phyloP scores from a whole-genome alignment of 2,329 filamentous ascomycete species.

The Colletotrichum lupini region DNA sequence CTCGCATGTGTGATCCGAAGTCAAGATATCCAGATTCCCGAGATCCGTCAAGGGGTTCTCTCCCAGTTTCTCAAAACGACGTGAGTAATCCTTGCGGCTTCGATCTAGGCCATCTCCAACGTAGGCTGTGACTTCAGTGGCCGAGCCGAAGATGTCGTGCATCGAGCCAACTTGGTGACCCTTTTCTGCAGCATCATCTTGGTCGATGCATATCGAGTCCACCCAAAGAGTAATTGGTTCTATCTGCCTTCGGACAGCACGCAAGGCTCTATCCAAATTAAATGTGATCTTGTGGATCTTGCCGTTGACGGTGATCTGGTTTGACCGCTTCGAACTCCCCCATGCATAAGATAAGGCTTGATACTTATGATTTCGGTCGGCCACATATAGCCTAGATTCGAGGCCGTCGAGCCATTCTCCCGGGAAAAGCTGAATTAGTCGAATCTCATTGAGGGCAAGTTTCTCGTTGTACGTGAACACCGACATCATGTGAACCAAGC shows the following conservation, averaged over 20 bases:
- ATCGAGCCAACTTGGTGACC: constrained; percentile 32
- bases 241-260: constrained; percentile 38
- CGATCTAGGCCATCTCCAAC: constrained; percentile 26
- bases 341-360: constrained; percentile 44
- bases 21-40: no score
- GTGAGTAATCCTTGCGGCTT: constrained; percentile 10
- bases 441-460: constrained; percentile 4
- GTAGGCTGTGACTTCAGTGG: constrained; percentile 15
- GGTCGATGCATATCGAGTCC: constrained; percentile 37
- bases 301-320: constrained; percentile 39
- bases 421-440: constrained; percentile 22
- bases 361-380: constrained; percentile 27
- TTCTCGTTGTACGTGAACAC: background rate
- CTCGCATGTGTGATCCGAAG: no score
- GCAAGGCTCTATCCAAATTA: constrained; percentile 43
- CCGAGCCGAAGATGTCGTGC: constrained; percentile 24
- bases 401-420: constrained; percentile 31
- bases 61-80: constrained; percentile 1
- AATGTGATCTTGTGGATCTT: constrained; percentile 37
- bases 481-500: background rate
- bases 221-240: constrained; percentile 13
- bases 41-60: background rate
- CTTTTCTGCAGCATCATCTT: constrained; percentile 30
- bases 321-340: constrained; percentile 37
- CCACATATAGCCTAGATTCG: constrained; percentile 5